phyloP scores from a whole-genome alignment of 345 rosid genomes.

The Populus pruinosa region DNA sequence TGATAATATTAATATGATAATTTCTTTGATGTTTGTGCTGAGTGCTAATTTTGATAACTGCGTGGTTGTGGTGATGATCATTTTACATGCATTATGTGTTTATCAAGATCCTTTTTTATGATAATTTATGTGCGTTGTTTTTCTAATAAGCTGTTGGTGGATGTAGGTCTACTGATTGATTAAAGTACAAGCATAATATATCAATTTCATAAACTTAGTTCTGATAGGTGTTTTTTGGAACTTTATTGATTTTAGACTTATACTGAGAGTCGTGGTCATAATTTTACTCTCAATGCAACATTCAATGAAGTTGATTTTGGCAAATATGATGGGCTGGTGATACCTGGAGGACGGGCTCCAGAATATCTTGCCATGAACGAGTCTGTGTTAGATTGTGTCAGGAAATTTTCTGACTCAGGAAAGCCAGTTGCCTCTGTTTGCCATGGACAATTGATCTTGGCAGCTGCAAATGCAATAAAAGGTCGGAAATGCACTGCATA shows the following conservation, averaged over 20 bases:
- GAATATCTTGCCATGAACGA: conserved; percentile 68
- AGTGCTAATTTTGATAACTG: no score
- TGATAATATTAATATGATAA: no score
- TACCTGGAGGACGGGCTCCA: conserved; percentile 94
- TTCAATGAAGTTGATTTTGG: conserved; percentile 58
- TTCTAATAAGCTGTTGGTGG: conserved; percentile 38
- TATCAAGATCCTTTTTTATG: neutral
- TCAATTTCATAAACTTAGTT: conserved; percentile 23
- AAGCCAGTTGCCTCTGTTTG: conserved; percentile 73
- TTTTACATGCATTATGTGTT: neutral
- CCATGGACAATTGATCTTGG: conserved; percentile 77
- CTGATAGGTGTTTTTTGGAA: neutral
- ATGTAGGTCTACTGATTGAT: neutral
- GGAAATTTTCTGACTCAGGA: conserved; percentile 47
- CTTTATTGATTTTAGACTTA: conserved; percentile 45
- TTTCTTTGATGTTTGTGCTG: no score
- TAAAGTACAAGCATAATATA: conserved; percentile 32
- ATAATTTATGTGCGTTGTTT: conserved; percentile 29
- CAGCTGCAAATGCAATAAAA: conserved; percentile 53
- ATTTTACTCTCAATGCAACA: conserved; percentile 72
- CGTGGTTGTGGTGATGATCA: no score
- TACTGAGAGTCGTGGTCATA: conserved; percentile 74
- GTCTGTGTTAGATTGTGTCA: conserved; percentile 58
- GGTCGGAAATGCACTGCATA: conserved; percentile 68
- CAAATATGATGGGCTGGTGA: conserved; percentile 68